Conservation (phyloP, 805 yeast genomes). For the Millerago galiae region DNA sequence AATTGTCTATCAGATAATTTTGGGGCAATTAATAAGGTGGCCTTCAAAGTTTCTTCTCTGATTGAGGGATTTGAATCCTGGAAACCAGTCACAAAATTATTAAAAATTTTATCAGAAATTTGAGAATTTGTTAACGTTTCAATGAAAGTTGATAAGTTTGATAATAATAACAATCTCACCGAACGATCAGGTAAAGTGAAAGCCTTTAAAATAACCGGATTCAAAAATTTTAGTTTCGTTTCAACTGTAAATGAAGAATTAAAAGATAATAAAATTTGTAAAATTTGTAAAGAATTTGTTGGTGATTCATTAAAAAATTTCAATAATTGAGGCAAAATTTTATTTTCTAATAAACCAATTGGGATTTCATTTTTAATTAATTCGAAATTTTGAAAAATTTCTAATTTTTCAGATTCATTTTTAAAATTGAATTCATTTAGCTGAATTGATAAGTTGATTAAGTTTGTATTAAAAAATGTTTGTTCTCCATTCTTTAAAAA, state of each 20-base stretch:
- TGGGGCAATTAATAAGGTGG: slow-evolving; percentile 51
- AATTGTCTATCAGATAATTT: slow-evolving; percentile 72
- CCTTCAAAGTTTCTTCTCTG: slow-evolving; percentile 71
- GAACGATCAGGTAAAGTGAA: slow-evolving; percentile 71
- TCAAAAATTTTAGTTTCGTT: slow-evolving; percentile 37
- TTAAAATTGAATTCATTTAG: slow-evolving; percentile 52
- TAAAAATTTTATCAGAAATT: slow-evolving; percentile 64
- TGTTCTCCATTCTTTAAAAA: slow-evolving; percentile 22
- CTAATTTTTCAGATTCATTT: slow-evolving; percentile 46
- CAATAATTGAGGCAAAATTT: slow-evolving; percentile 66
- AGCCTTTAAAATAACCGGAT: slow-evolving; percentile 58
- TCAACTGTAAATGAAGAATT: slow-evolving; percentile 27
- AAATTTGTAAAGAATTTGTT: slow-evolving; percentile 24
- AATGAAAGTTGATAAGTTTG: slow-evolving; percentile 51
- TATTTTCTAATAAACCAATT: slow-evolving; percentile 48
- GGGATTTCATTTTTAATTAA: slow-evolving; percentile 33
- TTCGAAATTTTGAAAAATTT: slow-evolving; percentile 33
- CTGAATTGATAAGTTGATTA: slow-evolving; percentile 47
- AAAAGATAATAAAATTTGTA: slow-evolving; percentile 26
- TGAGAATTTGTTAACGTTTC: slow-evolving; percentile 48
- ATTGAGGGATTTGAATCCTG: slow-evolving; percentile 78
- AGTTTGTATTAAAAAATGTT: slow-evolving; percentile 32
- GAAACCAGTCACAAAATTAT: slow-evolving; percentile 70
- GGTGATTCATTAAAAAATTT: slow-evolving; percentile 30
- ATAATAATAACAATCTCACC: slow-evolving; percentile 64